A percentile compares a stretch with the other conserved stretches of the same genome.
Conservation (phyloP, 306 rosid genomes). For the Dryas drummondii region DNA sequence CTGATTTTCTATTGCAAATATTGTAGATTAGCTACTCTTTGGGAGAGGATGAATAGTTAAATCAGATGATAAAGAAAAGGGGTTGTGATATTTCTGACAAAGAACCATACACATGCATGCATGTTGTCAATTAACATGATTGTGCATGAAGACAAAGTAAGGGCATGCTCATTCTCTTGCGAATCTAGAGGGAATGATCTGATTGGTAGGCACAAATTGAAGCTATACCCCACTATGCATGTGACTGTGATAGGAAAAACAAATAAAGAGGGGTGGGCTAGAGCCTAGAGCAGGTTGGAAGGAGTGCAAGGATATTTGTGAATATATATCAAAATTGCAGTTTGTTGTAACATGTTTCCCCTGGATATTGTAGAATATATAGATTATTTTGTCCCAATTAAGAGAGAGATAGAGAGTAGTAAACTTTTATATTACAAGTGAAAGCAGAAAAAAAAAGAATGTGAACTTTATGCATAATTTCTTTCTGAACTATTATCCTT, state of each 20-base stretch:
- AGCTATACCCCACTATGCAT: not conserved
- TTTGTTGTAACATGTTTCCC: constrained; percentile 1
- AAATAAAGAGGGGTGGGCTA: not conserved
- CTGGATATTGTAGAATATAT: constrained; percentile 12
- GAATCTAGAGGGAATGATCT: not conserved
- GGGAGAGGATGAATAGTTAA: not conserved
- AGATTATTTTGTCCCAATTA: not conserved
- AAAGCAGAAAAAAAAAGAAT: too few species aligned
- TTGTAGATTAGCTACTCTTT: not conserved
- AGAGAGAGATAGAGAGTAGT: not conserved
- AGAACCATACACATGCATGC: too few species aligned
- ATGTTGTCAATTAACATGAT: too few species aligned
- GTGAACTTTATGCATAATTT: too few species aligned
- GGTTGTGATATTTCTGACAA: not conserved
- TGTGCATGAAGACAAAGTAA: too few species aligned
- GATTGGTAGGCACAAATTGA: too few species aligned
- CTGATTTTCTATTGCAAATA: not conserved
- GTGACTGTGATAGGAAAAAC: not conserved
- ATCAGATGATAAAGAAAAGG: not conserved
- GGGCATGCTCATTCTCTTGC: not conserved
- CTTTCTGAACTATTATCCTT: too few species aligned
- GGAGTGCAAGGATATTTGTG: not conserved
- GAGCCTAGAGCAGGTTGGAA: not conserved
- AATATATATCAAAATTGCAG: not conserved
- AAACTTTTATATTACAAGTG: not conserved